Evolutionary conservation across 176 grass and related monocot genomes (phyloP), one percentile per base, ranked within the genome.

Genomic region (Oryza nivara): DNA sequence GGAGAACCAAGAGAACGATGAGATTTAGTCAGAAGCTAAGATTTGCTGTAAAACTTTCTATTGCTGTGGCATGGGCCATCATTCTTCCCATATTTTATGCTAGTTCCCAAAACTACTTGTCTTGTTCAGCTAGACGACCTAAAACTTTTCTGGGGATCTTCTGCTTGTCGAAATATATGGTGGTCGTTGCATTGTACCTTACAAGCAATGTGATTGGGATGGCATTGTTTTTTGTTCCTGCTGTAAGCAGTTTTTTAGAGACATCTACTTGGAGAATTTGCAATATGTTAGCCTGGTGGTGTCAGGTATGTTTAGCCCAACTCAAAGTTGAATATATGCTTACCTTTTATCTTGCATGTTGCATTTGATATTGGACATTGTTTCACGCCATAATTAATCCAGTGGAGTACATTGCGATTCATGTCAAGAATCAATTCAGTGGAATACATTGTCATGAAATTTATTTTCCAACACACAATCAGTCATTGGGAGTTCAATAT

Each of bases 181-280:
- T 98, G 67, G 84, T 91, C 17, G 92, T 95, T 60, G 88, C 85
- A 75, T 75, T 93, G 63, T 93, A 98, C 71, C 90, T 98, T 72
- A 79, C 46, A 46, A 93, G 86, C 65, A 98, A 95, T 86, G 88
- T 93, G 76, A 86, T 98, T 67, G 90, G 92, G 68, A 93, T 93
- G 95, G 91, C 95, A 44, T 82, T 98, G 45, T 95, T 95, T 90
- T 88, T 98, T 81, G 91, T 98, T 88, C 95, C 95, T 75, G 91
- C 92, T n/a, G 89, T 93, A 73, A 88, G 73, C 80, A 92, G 68
- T 68, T 98, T 91, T 48, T 86, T 98, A 64, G 95, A 98, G 74
- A 98, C 89, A 75, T 95, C 92, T 86, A 88, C 84, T 77, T 98
- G 79, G 82, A 40, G 70, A 77, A 74, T 91, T 52, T 98, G 92